Base-by-base conservation (phyloP, 345 rosid species). In the Eucalyptus rudis region DNA sequence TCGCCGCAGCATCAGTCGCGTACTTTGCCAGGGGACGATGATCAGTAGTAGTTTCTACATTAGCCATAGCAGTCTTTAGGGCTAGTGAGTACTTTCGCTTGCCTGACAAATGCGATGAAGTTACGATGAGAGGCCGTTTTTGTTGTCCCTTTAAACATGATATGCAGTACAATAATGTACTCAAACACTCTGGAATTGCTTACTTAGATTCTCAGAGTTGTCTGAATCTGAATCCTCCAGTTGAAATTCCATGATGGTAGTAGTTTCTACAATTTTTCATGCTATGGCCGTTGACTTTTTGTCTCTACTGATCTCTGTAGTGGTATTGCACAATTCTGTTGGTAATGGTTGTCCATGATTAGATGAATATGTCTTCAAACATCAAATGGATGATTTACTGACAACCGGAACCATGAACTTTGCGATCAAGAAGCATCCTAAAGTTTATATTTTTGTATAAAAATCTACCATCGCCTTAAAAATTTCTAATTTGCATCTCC, bases 1-100 rank as follows among this genome's bases (percentile, higher is more conserved):
- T 95, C 52, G 95, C 96, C 58, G 98, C 97, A 22, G 94, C 90
- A 19, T 92, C 94, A 22, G 79, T 97, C 89, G 97, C 96, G 10
- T 95, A 94, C 91, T 93, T 91, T 62, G 93, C 95, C 47, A 93
- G 91, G 89, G 86, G 87, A 62, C 97, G 94, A 24, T 95, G 91
- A 94, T 84, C 33, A n/a, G n/a, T n/a, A n/a, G n/a, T n/a, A n/a
- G n/a, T n/a, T n/a, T n/a, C n/a, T n/a, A n/a, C n/a, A n/a, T n/a
- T n/a, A n/a, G n/a, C n/a, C n/a, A 7, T 20, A 11, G 24, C 81
- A 36, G 47, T 36, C 43, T 40, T 36, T 11, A 36, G 8, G 27
- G 47, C 83, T 76, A 20, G 27, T 20, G 83, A 76, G 83, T 20
- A 40, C 83, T 76, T 40, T 76, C 83, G 1, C 83, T 76, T 76